These are phyloP conservation scores for Phtheirospermum japonicum DNA, from an alignment of 257 asterid genomes.

Conservation along the genomic window DNA sequence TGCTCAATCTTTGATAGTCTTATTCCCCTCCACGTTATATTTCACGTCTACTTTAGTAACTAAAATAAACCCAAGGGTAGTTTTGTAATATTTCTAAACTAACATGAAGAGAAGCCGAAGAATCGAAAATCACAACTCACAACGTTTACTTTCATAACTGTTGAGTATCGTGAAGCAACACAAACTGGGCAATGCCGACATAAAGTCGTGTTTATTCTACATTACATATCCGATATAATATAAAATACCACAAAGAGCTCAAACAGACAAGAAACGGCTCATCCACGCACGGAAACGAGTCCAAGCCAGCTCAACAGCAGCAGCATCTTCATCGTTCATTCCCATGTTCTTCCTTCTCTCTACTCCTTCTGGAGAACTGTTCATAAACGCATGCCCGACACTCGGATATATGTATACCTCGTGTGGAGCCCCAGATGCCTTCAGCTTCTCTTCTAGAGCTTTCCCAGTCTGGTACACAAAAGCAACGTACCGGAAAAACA, in stretches of 20 bases:
- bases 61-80: too few relatives aligned
- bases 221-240: neutral
- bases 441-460: conserved; percentile 78
- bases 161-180: neutral
- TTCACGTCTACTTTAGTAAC: too few relatives aligned
- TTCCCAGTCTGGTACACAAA: conserved; percentile 60
- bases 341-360: conserved; percentile 86
- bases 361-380: conserved; percentile 66
- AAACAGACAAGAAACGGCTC: conserved; percentile 59
- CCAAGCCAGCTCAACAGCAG: conserved; percentile 85
- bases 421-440: conserved; percentile 65
- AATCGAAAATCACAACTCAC: too few relatives aligned
- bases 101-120: too few relatives aligned
- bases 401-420: conserved; percentile 86
- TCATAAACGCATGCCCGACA: conserved; percentile 85
- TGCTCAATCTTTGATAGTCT: too few relatives aligned
- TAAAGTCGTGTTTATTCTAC: conserved; percentile 8
- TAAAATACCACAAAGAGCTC: conserved; percentile 20
- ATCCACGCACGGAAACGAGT: conserved; percentile 77
- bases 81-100: too few relatives aligned
- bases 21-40: too few relatives aligned
- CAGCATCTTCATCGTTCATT: conserved; percentile 59
- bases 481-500: neutral
- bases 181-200: neutral
- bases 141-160: too few relatives aligned